Percentiles rank a stretch among this genome's conserved stretches.
Conservation (phyloP, 345 rosid species). For the Euphorbia lathyris region DNA sequence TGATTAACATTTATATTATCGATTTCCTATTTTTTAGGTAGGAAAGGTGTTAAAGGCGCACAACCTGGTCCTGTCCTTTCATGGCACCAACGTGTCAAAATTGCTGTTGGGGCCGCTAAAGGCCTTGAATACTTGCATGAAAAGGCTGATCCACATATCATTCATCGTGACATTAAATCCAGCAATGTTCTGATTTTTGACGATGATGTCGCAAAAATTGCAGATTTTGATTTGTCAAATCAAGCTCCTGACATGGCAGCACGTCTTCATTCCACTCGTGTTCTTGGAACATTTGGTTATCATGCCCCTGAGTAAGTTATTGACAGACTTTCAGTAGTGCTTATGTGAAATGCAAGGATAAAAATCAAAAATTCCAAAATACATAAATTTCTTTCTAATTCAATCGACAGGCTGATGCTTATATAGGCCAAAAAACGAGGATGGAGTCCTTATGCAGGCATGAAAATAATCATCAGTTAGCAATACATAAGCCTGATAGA, state of each 20-base stretch:
- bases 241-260: constrained; percentile 93
- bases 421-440: not conserved
- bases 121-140: constrained; percentile 97
- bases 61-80: constrained; percentile 74
- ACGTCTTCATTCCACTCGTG: constrained; percentile 92
- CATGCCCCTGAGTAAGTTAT: constrained; percentile 94
- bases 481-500: not conserved
- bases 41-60: constrained; percentile 89
- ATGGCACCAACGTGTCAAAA: constrained; percentile 90
- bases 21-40: constrained; percentile 19
- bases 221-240: constrained; percentile 88
- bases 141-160: constrained; percentile 65
- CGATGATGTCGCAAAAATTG: constrained; percentile 83
- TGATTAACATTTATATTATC: constrained; percentile 6
- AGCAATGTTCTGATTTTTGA: constrained; percentile 80
- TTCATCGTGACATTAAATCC: constrained; percentile 88
- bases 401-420: not conserved
- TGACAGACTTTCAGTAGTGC: constrained; percentile 5
- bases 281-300: constrained; percentile 91
- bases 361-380: not conserved
- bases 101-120: constrained; percentile 85
- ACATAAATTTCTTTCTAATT: not conserved
- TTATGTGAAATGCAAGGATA: not conserved
- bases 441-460: not conserved
- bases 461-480: not conserved